phyloP scores from a whole-genome alignment of 2,329 filamentous ascomycete species.

The Penicillium sp. region DNA sequence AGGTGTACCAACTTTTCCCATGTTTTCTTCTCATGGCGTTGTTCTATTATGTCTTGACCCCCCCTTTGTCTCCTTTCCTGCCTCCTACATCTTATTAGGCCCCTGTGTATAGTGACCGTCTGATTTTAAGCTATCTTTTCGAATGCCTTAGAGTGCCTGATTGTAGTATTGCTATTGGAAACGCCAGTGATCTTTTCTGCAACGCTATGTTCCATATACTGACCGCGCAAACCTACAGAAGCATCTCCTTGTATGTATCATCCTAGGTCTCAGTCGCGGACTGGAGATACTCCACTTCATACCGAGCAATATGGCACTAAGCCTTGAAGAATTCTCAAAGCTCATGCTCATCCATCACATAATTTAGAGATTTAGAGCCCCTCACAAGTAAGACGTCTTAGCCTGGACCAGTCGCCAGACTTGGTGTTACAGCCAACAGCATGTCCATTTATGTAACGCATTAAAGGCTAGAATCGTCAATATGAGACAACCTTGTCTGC shows the following conservation, averaged over 20 bases:
- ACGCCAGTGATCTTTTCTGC: not conserved
- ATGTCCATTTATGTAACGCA: too few species aligned
- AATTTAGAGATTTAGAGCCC: too few species aligned
- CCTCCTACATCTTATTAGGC: slow-evolving; percentile 27
- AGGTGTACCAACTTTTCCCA: slow-evolving; percentile 30
- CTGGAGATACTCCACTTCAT: too few species aligned
- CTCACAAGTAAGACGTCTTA: too few species aligned
- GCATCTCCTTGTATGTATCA: not conserved
- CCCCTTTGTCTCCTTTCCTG: slow-evolving; percentile 28
- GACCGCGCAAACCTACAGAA: not conserved
- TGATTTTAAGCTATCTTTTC: slow-evolving; percentile 22
- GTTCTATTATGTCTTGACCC: slow-evolving; percentile 31
- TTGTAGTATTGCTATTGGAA: not conserved
- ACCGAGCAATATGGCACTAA: too few species aligned
- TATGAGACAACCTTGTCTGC: too few species aligned
- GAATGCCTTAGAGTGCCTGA: not conserved
- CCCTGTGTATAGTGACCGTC: slow-evolving; percentile 36
- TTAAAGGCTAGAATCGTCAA: too few species aligned
- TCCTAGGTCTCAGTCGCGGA: too few species aligned
- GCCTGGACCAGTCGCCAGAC: too few species aligned
- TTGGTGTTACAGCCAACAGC: too few species aligned
- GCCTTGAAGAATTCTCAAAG: too few species aligned
- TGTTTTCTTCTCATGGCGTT: slow-evolving; percentile 40
- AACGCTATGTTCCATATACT: not conserved
- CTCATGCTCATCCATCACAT: too few species aligned